A percentile compares a stretch with the other conserved stretches of the same genome.
These are phyloP conservation scores for Nemania abortiva DNA, from an alignment of 2,329 filamentous ascomycete genomes.

Conservation along the genomic window DNA sequence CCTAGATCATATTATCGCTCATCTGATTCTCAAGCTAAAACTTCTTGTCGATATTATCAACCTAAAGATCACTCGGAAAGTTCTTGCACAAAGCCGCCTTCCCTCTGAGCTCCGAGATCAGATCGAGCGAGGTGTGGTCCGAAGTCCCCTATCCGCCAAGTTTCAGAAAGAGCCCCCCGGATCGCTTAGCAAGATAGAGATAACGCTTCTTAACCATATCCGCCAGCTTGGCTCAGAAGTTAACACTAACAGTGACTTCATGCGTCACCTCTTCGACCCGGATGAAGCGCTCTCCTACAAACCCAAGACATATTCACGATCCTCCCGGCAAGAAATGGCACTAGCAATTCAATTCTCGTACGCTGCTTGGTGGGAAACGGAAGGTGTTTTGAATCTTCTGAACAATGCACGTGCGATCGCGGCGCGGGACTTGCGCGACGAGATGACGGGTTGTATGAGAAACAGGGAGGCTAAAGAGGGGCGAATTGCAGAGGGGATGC, in stretches of 20 bases:
- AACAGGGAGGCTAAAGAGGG: background rate
- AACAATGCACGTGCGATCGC: constrained; percentile 38
- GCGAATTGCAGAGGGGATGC: constrained; percentile 26
- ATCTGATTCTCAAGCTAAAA: constrained; percentile 47
- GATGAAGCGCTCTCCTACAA: constrained; percentile 28
- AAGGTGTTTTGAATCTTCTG: constrained; percentile 43
- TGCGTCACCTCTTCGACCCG: constrained; percentile 38
- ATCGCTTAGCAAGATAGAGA: constrained; percentile 29
- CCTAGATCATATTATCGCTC: constrained; percentile 34
- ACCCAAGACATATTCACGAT: constrained; percentile 17
- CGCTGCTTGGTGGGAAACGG: constrained; percentile 42
- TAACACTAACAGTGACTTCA: constrained; percentile 28
- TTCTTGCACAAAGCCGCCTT: constrained; percentile 36
- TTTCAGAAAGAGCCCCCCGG: constrained; percentile 26
- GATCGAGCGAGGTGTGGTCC: constrained; percentile 42
- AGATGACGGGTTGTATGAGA: constrained; percentile 14
- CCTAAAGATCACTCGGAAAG: constrained; percentile 42
- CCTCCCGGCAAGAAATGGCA: constrained; percentile 37
- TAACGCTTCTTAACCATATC: constrained; percentile 28
- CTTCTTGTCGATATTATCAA: constrained; percentile 48
- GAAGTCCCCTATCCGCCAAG: constrained; percentile 44
- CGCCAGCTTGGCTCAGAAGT: constrained; percentile 10
- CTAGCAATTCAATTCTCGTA: constrained; percentile 43
- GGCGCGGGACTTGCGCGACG: constrained; percentile 20
- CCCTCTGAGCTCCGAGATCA: constrained; percentile 40